These are phyloP conservation scores for Cladosporium sp. DNA, from an alignment of 2,329 filamentous ascomycete species.

Conservation along the genomic window DNA sequence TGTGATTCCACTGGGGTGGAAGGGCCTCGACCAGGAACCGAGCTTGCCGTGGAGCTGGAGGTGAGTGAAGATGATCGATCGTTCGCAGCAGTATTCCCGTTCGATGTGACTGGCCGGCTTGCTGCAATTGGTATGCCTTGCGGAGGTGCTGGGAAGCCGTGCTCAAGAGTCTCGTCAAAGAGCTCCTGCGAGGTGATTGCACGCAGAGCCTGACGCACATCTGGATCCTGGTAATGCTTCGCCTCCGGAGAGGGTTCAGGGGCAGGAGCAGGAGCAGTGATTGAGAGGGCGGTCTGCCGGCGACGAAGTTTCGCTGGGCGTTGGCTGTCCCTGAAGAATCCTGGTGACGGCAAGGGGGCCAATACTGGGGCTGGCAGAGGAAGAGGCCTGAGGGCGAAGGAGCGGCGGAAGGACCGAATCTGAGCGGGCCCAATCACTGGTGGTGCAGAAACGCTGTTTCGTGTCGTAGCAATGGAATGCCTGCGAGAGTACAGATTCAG, in stretches of 20 bases:
- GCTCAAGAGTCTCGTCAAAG: constrained; percentile 92
- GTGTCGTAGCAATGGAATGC: constrained; percentile 1
- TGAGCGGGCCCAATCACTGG: constrained; percentile 2
- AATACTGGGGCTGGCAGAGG: constrained; percentile 27
- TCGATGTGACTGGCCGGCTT: not conserved
- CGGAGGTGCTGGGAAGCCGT: constrained; percentile 64
- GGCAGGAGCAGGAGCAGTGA: not conserved
- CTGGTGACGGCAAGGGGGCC: constrained; percentile 20
- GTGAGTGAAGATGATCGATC: constrained; percentile 9
- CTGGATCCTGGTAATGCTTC: constrained; percentile 81
- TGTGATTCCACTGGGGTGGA: constrained; percentile 1
- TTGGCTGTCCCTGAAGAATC: constrained; percentile 7
- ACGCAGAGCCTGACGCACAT: constrained; percentile 78
- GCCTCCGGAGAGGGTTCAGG: constrained; percentile 12
- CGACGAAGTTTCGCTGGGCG: not conserved
- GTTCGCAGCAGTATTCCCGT: not conserved
- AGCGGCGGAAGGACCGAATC: constrained; percentile 18
- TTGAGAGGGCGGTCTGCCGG: constrained; percentile 1
- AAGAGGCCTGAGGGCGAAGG: constrained; percentile 23
- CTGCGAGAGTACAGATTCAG: constrained; percentile 11
- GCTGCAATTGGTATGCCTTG: not conserved
- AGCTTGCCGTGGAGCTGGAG: constrained; percentile 6
- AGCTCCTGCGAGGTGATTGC: constrained; percentile 84
- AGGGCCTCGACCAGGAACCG: not conserved
- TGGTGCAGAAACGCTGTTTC: constrained; percentile 1